phyloP scores from a whole-genome alignment of 2,329 filamentous ascomycete genomes.

The Paecilomyces variotii region DNA sequence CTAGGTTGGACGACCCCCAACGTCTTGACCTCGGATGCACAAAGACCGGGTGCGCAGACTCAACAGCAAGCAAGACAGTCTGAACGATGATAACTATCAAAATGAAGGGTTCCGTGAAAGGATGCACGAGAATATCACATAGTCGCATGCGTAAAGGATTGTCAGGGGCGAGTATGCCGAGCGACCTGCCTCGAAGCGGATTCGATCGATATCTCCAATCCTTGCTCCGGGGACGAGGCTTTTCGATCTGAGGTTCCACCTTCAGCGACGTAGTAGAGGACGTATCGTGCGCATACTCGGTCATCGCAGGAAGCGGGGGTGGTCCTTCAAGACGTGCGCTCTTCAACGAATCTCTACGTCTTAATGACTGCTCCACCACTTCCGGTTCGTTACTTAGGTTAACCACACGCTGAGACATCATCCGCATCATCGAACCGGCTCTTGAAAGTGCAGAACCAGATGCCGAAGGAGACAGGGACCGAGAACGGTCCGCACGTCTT shows the following conservation, averaged over 20 bases:
- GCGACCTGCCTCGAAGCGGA: slow-evolving; percentile 74
- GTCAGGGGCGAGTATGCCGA: slow-evolving; percentile 76
- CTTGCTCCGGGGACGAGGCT: slow-evolving; percentile 26
- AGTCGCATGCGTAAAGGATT: slow-evolving; percentile 66
- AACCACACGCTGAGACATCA: slow-evolving; percentile 95
- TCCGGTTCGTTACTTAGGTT: slow-evolving; percentile 93
- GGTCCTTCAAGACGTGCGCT: slow-evolving; percentile 46
- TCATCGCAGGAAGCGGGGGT: slow-evolving; percentile 41
- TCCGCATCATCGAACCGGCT: slow-evolving; percentile 68
- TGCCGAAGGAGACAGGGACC: slow-evolving; percentile 56
- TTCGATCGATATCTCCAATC: slow-evolving; percentile 50
- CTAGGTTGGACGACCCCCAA: slow-evolving; percentile 61
- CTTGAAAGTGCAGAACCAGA: slow-evolving; percentile 55
- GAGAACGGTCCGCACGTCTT: slow-evolving; percentile 36
- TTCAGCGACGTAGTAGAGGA: slow-evolving; percentile 22
- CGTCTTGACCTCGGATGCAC: slow-evolving; percentile 46
- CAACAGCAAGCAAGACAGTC: slow-evolving; percentile 76
- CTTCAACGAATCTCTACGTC: slow-evolving; percentile 47
- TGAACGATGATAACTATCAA: slow-evolving; percentile 82
- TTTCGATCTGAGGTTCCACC: slow-evolving; percentile 23
- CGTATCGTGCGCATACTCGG: slow-evolving; percentile 39
- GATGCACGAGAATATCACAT: slow-evolving; percentile 78
- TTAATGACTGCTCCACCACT: slow-evolving; percentile 63
- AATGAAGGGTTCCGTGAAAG: slow-evolving; percentile 78
- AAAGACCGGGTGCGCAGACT: slow-evolving; percentile 67